Conservation (phyloP, 1,139 yeast species). For the Entelexis paramagnoliae region DNA sequence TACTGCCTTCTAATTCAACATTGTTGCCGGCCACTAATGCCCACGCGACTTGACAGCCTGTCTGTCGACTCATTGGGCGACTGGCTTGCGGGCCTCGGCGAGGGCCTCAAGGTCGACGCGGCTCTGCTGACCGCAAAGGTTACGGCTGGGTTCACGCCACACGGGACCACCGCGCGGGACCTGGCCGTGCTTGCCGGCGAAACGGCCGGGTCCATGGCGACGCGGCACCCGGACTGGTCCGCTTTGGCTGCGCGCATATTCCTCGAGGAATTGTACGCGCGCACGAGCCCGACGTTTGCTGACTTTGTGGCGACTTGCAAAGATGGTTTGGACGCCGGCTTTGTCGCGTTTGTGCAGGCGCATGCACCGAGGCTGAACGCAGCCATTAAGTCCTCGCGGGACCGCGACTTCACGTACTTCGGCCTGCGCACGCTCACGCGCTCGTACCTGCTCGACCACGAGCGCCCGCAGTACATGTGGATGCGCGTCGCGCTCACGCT, state of each 20-base stretch:
- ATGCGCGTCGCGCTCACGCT: slow-evolving; percentile 75
- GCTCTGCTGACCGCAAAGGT: slow-evolving; percentile 40
- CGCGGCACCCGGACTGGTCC: slow-evolving; percentile 83
- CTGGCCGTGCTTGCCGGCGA: slow-evolving; percentile 74
- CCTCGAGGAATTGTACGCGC: slow-evolving; percentile 64
- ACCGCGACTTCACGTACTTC: slow-evolving; percentile 56
- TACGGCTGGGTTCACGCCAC: slow-evolving; percentile 59
- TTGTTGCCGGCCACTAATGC: neutral
- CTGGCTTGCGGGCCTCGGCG: neutral
- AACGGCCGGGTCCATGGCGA: slow-evolving; percentile 80
- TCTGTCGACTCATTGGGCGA: slow-evolving; percentile 3
- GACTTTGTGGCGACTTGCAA: slow-evolving; percentile 43
- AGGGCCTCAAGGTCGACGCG: slow-evolving; percentile 12
- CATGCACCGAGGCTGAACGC: slow-evolving; percentile 49
- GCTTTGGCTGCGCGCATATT: slow-evolving; percentile 77
- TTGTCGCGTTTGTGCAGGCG: slow-evolving; percentile 41
- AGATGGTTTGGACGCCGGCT: slow-evolving; percentile 57
- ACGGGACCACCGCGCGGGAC: slow-evolving; percentile 49
- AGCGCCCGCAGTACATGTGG: slow-evolving; percentile 69
- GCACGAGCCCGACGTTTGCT: slow-evolving; percentile 62
- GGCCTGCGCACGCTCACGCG: slow-evolving; percentile 68
- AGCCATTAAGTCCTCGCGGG: slow-evolving; percentile 57
- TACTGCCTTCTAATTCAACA: neutral
- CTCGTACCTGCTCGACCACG: slow-evolving; percentile 60
- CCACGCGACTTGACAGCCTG: neutral